Evolutionary conservation across 257 asterid genomes (phyloP).

Genomic region (Linderniella brevidens): DNA sequence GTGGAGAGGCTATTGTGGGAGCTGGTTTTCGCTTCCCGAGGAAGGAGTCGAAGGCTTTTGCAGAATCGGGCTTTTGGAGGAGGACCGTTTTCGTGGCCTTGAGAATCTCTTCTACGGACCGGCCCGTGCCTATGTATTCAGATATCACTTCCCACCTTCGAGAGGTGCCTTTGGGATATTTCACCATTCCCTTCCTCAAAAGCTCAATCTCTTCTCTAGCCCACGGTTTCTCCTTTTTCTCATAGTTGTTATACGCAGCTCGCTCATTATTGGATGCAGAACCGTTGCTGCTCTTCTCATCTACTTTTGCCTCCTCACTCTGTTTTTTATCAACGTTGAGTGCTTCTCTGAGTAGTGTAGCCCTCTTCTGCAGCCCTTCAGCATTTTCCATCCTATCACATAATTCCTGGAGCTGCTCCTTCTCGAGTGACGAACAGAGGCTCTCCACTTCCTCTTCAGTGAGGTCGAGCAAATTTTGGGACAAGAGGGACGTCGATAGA

Average conservation of each 20-base stretch:
- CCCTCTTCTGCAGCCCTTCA: slow-evolving; percentile 35
- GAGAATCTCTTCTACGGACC: slow-evolving; percentile 92
- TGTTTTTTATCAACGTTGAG: slow-evolving; percentile 24
- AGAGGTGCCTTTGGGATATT: slow-evolving; percentile 92
- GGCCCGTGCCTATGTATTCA: slow-evolving; percentile 62
- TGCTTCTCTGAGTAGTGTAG: slow-evolving; percentile 31
- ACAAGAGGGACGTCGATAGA: slow-evolving; percentile 34
- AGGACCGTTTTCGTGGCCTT: slow-evolving; percentile 94
- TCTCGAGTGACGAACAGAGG: slow-evolving; percentile 54
- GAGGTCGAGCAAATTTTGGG: slow-evolving; percentile 36
- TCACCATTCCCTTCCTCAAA: slow-evolving; percentile 68
- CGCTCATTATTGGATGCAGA: slow-evolving; percentile 21
- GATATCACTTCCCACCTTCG: slow-evolving; percentile 96
- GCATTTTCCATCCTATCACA: slow-evolving; percentile 55
- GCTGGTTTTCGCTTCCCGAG: slow-evolving; percentile 89
- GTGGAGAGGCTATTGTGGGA: slow-evolving; percentile 70
- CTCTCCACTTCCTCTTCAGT: slow-evolving; percentile 52
- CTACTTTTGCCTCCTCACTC: slow-evolving; percentile 29
- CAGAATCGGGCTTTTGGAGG: slow-evolving; percentile 86
- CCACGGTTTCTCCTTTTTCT: slow-evolving; percentile 70
- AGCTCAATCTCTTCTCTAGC: slow-evolving; percentile 82
- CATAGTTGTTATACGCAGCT: slow-evolving; percentile 16
- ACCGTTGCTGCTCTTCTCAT: slow-evolving; percentile 38
- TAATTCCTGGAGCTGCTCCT: slow-evolving; percentile 47
- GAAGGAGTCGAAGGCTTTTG: slow-evolving; percentile 85